Conservation (phyloP, 441 rosid genomes). For the Manihot esculenta region DNA sequence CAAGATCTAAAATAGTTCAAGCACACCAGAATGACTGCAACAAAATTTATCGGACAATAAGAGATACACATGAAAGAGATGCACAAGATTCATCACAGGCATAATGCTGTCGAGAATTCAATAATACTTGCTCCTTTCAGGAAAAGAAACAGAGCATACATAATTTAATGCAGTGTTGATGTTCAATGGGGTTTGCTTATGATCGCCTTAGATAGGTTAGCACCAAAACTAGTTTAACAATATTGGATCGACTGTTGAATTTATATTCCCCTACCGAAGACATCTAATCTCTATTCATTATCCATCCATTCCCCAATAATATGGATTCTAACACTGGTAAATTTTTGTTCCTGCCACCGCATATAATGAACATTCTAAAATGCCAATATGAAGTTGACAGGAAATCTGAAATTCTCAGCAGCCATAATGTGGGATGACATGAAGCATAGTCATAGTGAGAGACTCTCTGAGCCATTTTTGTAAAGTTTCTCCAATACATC, state of each 20-base stretch:
- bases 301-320: background rate
- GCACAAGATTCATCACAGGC: background rate
- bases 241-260: no score
- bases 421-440: background rate
- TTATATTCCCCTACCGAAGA: background rate
- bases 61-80: background rate
- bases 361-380: background rate
- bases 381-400: background rate
- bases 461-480: background rate
- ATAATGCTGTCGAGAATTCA: background rate
- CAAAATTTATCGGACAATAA: background rate
- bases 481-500: background rate
- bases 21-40: background rate
- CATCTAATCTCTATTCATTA: background rate
- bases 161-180: background rate
- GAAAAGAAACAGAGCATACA: background rate
- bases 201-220: background rate
- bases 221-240: background rate
- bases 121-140: background rate
- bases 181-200: no score
- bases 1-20: conserved; percentile 14
- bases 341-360: background rate
- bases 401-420: background rate
- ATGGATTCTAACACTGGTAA: background rate
- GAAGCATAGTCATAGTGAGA: background rate